A percentile compares a stretch with the other conserved stretches of the same genome.
Evolutionary conservation across 768 basidiomycete species (phyloP).

Genomic region (Tylopilus rubrobrunneus): DNA sequence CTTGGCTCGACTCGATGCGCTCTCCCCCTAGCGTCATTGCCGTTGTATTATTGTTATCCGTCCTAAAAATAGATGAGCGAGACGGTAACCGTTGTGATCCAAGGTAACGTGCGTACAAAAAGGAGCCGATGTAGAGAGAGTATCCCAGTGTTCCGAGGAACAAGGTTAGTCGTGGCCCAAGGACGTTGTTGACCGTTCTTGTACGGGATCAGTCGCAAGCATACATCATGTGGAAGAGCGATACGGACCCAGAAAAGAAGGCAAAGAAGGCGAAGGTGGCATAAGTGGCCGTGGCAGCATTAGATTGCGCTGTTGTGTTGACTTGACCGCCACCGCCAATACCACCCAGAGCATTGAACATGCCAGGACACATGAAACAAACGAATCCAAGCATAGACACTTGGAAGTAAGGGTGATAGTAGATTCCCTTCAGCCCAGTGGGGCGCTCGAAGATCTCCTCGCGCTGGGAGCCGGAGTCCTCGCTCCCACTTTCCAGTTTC

Average conservation of each 20-base stretch:
- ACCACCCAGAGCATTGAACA: conserved; percentile 79
- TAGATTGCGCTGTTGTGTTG: conserved; percentile 60
- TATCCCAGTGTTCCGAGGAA: conserved; percentile 74
- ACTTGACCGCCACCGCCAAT: conserved; percentile 78
- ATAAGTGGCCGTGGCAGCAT: conserved; percentile 68
- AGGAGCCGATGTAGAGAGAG: conserved; percentile 69
- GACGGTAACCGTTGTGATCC: not conserved
- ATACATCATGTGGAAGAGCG: not conserved
- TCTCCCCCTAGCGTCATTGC: no score
- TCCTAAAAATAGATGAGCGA: conserved; percentile 36
- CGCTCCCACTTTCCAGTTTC: conserved; percentile 23
- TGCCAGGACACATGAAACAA: conserved; percentile 56
- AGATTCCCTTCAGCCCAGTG: conserved; percentile 50
- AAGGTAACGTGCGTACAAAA: conserved; percentile 46
- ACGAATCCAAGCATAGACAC: conserved; percentile 65
- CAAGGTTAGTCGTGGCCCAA: conserved; percentile 75
- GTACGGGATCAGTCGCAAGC: not conserved
- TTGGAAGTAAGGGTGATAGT: conserved; percentile 46
- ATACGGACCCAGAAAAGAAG: conserved; percentile 67
- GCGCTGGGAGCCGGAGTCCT: conserved; percentile 26
- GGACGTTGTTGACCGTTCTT: conserved; percentile 77
- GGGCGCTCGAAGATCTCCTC: conserved; percentile 43
- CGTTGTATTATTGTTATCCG: no score
- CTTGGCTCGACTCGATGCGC: no score
- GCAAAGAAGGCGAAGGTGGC: conserved; percentile 56